Evolutionary conservation across 352 stramenopile species (phyloP).

Genomic region (Pythium pyrilobum): DNA sequence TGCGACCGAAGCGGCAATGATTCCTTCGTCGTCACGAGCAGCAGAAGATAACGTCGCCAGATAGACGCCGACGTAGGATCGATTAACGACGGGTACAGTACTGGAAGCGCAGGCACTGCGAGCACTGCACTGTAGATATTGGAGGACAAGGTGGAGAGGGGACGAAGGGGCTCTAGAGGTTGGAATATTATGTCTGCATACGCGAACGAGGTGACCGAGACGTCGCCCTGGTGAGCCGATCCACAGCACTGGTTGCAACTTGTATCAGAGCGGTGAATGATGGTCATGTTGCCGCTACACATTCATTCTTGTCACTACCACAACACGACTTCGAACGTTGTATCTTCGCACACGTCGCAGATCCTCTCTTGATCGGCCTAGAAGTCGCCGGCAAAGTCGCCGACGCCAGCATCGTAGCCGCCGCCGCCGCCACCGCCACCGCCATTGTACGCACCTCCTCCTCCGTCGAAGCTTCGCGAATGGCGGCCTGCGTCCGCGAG

Average conservation of each 20-base stretch:
- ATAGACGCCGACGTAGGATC: too few species aligned
- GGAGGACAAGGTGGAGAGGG: too few species aligned
- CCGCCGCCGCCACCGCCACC: slow-evolving; percentile 15
- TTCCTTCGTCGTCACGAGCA: too few species aligned
- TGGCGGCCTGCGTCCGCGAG: slow-evolving; percentile 27
- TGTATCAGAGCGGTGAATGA: not conserved
- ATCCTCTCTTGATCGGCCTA: slow-evolving; percentile 6
- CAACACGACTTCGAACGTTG: not conserved
- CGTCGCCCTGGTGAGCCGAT: too few species aligned
- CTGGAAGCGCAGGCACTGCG: too few species aligned
- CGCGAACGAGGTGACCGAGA: too few species aligned
- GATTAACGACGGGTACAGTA: too few species aligned
- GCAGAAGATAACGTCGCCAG: too few species aligned
- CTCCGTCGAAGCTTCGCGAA: not conserved
- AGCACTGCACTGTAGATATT: too few species aligned
- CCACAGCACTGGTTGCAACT: not conserved
- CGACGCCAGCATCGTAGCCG: slow-evolving; percentile 6
- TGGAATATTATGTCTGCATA: too few species aligned
- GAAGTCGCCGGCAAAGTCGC: slow-evolving; percentile 44
- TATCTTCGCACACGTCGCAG: slow-evolving; percentile 8
- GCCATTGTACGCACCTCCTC: slow-evolving; percentile 1
- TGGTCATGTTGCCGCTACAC: slow-evolving; percentile 17
- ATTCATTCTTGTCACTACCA: slow-evolving; percentile 5
- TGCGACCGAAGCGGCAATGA: too few species aligned
- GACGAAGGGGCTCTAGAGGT: too few species aligned